Evolutionary conservation across 202 grass and related monocot genomes (phyloP), one percentile per base, ranked within the genome.

Genomic region (Bolboschoenoplectus hybrid): DNA sequence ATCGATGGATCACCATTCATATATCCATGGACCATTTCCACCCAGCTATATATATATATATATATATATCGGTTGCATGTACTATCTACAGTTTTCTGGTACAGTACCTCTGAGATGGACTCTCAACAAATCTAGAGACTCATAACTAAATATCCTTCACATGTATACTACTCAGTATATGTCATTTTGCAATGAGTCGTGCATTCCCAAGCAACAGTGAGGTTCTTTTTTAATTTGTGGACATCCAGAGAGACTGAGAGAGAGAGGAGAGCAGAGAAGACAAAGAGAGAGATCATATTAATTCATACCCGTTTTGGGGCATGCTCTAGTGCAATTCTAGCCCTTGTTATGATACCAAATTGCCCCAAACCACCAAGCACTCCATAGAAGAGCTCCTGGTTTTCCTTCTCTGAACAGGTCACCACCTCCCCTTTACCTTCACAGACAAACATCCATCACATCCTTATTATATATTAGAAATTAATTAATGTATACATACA

Each of bases 291-390:
- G 7, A 44, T 13, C 17, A 19, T 51, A 36, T 2, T 56, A 0
- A 0, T 32, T 13, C 10, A 67, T 90, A 98, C 96, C 93, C 89
- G 94, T 16, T 87, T 84, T 68, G 96, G 96, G 86, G 91, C 96
- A 83, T 63, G 89, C 82, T 98, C 96, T 51, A 96, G 91, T 85
- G 96, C 96, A 87, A 98, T 92, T 77, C 96, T 91, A 50, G 91
- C 96, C 4, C 96, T 87, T 46, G 93, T 96, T 85, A 98, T 98
- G 87, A 96, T 94, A 58, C 96, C 96, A 81, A 98, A 81, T 87
- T 98, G 96, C 2, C 93, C 96, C 26, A 96, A 84, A 0, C 96
- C 96, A 67, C 96, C 96, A 2, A 98, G 90, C 41, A 84, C 93
- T 26, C 87, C 96, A 77, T 91, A 88, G 87, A 98, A 96, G 0